Base-by-base conservation (phyloP, 352 stramenopile genomes). In the Aphanomyces invadans region DNA sequence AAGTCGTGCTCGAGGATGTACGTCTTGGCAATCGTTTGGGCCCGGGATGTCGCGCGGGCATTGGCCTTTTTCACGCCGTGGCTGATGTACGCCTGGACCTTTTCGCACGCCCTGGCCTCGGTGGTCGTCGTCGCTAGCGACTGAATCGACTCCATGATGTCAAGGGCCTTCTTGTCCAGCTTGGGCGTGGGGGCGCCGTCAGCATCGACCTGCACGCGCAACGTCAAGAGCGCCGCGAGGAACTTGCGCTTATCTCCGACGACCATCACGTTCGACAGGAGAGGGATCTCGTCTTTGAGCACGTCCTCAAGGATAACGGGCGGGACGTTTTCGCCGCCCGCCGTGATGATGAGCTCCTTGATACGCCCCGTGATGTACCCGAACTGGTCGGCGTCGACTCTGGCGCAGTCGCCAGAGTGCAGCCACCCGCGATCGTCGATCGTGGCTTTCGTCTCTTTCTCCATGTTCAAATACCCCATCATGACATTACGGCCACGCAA, bases 331-430 rank as follows among this genome's bases (percentile, higher is more conserved):
- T 98, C 95, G 32, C 95, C 95, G 70, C 95, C 95, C n/a, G 95
- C 93, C 42, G 92, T 98, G 67, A 97, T 90, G 60, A 98, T 95
- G 21, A 98, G 70, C 74, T 98, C 95, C 75, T 98, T 98, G 77
- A 98, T 97, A 62, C 95, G 90, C 21, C 95, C 95, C 17, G 95
- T 98, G 64, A 98, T 98, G 46, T 73, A 80, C 78, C 97, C 87
- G 73, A 98, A 98, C n/a, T 92, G 88, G 39, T 92, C 75, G 28
- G 88, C 77, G 62, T 97, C 92, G 21, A 96, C 82, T 60, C 89
- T 84, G 23, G 87, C 95, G 42, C 90, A 94, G 71, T 98, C 95
- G 25, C 95, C 95, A 21, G 88, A 96, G 76, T 97, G 89, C 29
- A 98, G 74, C 84, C 85, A 98, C 12, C 95, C 95, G 1, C 98